Evolutionary conservation across 2,329 filamentous ascomycete genomes (phyloP), one percentile per base, ranked within the genome.

Genomic region (Colletotrichum tabaci): DNA sequence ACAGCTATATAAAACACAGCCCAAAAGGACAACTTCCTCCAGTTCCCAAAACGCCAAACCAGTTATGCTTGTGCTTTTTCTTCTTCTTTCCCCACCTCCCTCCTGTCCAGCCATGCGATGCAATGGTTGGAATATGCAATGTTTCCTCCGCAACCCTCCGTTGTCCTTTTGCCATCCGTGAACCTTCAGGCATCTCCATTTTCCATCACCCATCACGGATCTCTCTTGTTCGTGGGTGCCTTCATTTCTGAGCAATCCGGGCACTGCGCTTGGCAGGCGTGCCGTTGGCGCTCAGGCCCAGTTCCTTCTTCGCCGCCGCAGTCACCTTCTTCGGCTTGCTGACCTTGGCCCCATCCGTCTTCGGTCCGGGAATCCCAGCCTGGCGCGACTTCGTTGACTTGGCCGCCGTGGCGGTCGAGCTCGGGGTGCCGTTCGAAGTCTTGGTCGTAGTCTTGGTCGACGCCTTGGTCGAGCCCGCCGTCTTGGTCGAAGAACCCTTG

Each of bases 341-440:
- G 10, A 76, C 75, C 74, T 80, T 81, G 71, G 80, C 78, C 15
- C 78, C 75, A 6, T 76, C 79, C 57, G 79, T 75, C 75, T 80
- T 80, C 61, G 71, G 60, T 8, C 62, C 68, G 8, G 60, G 18
- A 7, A 26, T 42, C 42, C 42, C 23, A 9, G 70, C 55, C 46
- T 71, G 66, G 10, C 61, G 61, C 23, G 56, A 50, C 66, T 70
- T 72, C 7, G 65, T 50, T 10, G 50, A 35, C 30, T 67, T 52
- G 13, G 56, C 13, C 15, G 49, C 35, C n/a, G 49, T 44, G 1
- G 30, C 74, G 9, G 46, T 26, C 58, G 26, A 23, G 42, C 46
- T 26, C 46, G 23, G 64, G 18, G 9, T 63, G 8, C 40, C 3
- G 1, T 47, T 61, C 5, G 55, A 30, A 4, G 40, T 15, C 21